Conservation (phyloP, 192 early-diverging fungal genomes). For the Backusella parvicylindrica region DNA sequence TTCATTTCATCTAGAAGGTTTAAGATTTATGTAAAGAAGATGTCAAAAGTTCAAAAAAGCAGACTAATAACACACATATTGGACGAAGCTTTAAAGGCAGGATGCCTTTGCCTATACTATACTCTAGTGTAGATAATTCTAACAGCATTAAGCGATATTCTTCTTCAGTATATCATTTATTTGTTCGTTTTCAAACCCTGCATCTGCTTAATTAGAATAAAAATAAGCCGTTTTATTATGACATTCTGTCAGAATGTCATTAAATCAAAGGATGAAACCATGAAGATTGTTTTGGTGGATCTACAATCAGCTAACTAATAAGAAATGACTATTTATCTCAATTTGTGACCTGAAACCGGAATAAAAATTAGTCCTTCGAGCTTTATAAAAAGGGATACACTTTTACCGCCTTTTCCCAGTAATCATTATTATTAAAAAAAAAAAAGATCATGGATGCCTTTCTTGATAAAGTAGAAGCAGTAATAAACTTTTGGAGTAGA, state of each 20-base stretch:
- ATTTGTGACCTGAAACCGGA: background rate
- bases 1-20: background rate
- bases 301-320: too few species aligned
- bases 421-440: background rate
- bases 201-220: too few species aligned
- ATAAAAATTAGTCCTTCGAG: background rate
- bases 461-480: slow-evolving; percentile 11
- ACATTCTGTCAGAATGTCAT: too few species aligned
- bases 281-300: too few species aligned
- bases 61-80: background rate
- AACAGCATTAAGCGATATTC: too few species aligned
- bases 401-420: slow-evolving; percentile 1
- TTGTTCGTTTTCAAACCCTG: too few species aligned
- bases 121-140: too few species aligned
- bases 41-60: too few species aligned
- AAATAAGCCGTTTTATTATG: too few species aligned
- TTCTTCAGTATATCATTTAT: too few species aligned
- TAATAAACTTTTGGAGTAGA: background rate
- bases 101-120: too few species aligned
- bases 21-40: background rate
- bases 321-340: background rate
- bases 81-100: background rate
- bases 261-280: background rate
- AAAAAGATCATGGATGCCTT: slow-evolving; percentile 4
- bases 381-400: too few species aligned